Evolutionary conservation across 257 asterid species (phyloP).

Genomic region (Lavandula angustifolia): DNA sequence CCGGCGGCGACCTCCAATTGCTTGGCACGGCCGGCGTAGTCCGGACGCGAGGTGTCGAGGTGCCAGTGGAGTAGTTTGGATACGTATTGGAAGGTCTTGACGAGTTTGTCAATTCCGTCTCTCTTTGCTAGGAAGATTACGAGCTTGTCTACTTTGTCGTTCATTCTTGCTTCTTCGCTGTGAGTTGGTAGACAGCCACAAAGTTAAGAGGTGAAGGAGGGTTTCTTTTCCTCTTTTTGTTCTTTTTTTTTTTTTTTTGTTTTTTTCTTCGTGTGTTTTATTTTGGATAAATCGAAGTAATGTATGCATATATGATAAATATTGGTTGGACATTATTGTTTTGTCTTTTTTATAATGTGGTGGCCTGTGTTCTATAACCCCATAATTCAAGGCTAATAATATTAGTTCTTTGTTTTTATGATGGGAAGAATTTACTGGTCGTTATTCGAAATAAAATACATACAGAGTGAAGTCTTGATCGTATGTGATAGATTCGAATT

Average conservation of each 20-base stretch:
- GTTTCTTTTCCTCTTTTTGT: too few relatives aligned
- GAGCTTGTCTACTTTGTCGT: conserved; percentile 76
- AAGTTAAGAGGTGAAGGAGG: too few relatives aligned
- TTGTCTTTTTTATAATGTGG: conserved; percentile 29
- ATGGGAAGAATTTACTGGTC: too few relatives aligned
- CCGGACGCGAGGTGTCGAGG: conserved; percentile 50
- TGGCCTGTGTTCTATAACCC: neutral
- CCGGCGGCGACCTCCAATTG: conserved; percentile 90
- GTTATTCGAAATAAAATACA: too few relatives aligned
- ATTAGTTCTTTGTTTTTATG: neutral
- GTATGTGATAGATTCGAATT: too few relatives aligned
- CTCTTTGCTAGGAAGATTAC: conserved; percentile 85
- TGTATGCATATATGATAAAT: neutral
- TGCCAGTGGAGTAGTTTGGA: conserved; percentile 83
- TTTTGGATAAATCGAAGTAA: conserved; percentile 38
- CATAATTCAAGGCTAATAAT: neutral
- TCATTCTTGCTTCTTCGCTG: conserved; percentile 57
- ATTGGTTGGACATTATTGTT: conserved; percentile 48
- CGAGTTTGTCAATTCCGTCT: conserved; percentile 94
- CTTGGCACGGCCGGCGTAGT: conserved; percentile 64
- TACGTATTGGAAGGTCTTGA: conserved; percentile 85
- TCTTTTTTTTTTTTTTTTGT: too few relatives aligned
- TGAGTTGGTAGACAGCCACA: neutral
- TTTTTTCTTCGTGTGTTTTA: too few relatives aligned
- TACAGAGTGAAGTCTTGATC: too few relatives aligned